Conservation (phyloP, 2,329 filamentous ascomycete species). For the Pseudocercospora eumusae region DNA sequence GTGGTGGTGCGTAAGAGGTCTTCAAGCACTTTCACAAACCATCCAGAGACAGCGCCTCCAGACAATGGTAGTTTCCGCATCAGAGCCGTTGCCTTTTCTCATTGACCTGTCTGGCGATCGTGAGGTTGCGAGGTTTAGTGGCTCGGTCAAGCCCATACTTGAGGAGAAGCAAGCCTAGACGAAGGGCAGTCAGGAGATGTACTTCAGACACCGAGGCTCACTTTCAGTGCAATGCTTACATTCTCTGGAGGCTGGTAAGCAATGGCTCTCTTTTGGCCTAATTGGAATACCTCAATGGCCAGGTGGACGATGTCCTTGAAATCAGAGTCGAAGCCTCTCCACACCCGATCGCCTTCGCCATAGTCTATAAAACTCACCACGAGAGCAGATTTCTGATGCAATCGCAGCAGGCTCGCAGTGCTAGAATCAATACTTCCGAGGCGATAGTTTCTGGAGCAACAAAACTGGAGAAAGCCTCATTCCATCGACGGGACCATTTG, state of each 20-base stretch:
- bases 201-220: no score
- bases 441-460: background rate
- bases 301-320: slow-evolving; percentile 6
- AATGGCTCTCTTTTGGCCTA: background rate
- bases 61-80: slow-evolving; percentile 9
- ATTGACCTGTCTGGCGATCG: slow-evolving; percentile 11
- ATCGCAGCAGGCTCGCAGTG: background rate
- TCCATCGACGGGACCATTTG: slow-evolving; percentile 2
- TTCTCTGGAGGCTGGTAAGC: slow-evolving; percentile 13
- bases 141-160: slow-evolving; percentile 19
- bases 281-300: background rate
- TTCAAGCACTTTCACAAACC: slow-evolving; percentile 14
- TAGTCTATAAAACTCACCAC: slow-evolving; percentile 1
- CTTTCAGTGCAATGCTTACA: background rate
- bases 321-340: background rate
- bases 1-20: slow-evolving; percentile 1
- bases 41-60: slow-evolving; percentile 14
- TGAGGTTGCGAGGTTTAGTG: slow-evolving; percentile 12
- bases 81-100: slow-evolving; percentile 11
- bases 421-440: background rate
- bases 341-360: background rate
- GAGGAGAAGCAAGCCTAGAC: slow-evolving; percentile 12
- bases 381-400: background rate
- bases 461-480: background rate
- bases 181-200: no score